These are phyloP conservation scores for Pseudocercospora musae DNA, from an alignment of 2,329 filamentous ascomycete species.

Conservation along the genomic window DNA sequence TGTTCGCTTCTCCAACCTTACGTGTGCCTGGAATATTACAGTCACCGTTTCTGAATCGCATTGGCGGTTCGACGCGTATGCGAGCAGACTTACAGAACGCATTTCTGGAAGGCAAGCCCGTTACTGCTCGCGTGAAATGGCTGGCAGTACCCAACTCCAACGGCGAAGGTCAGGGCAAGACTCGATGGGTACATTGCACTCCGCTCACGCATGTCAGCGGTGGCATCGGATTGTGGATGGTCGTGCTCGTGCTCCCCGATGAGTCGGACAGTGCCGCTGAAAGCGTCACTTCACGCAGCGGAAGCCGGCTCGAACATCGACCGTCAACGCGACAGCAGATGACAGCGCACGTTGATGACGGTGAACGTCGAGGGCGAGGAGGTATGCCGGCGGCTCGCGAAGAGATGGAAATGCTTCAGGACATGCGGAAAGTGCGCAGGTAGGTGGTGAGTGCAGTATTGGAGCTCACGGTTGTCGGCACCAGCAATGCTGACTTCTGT, in stretches of 20 bases:
- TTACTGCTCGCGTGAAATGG: constrained; percentile 74
- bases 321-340: background rate
- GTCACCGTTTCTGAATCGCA: constrained; percentile 47
- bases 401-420: background rate
- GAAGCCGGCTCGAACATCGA: background rate
- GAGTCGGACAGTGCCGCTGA: background rate
- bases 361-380: background rate
- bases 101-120: constrained; percentile 62
- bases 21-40: constrained; percentile 48
- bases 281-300: background rate
- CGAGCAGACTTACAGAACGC: constrained; percentile 55
- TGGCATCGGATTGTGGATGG: constrained; percentile 72
- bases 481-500: background rate
- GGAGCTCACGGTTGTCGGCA: background rate
- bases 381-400: background rate
- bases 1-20: constrained; percentile 50
- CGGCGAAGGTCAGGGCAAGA: constrained; percentile 54
- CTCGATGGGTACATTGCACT: constrained; percentile 76
- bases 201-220: constrained; percentile 65
- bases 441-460: background rate
- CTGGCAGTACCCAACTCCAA: constrained; percentile 44
- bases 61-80: constrained; percentile 49
- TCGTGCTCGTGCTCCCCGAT: constrained; percentile 55
- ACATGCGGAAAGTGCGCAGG: background rate
- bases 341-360: background rate